Evolutionary conservation across 441 rosid species (phyloP).

Genomic region (Arabidopsis lyrata): DNA sequence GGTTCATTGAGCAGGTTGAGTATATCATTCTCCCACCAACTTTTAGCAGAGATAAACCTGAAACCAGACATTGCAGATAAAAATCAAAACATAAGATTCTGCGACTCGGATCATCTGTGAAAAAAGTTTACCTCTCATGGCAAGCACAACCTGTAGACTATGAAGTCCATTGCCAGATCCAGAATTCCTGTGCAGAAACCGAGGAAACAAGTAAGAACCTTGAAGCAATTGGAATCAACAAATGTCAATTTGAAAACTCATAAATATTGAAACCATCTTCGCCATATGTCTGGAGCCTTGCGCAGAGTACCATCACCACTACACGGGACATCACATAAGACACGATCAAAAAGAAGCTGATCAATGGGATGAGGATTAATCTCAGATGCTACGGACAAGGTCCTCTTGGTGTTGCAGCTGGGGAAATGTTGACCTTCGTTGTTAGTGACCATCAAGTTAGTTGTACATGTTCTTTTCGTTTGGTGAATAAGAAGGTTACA

Average conservation of each 20-base stretch:
- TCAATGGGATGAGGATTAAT: conserved; percentile 40
- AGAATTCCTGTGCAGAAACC: conserved; percentile 60
- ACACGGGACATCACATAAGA: conserved; percentile 96
- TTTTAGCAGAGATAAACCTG: conserved; percentile 84
- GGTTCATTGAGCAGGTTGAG: conserved; percentile 99
- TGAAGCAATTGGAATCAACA: conserved; percentile 5
- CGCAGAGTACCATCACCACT: conserved; percentile 98
- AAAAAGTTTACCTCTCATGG: conserved; percentile 75
- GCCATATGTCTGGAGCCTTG: conserved; percentile 98
- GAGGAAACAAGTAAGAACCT: conserved; percentile 31
- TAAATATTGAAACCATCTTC: conserved; percentile 74
- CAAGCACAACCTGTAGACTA: conserved; percentile 84
- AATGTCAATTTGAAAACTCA: neutral
- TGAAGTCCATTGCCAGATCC: conserved; percentile 96
- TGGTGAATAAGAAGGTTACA: conserved; percentile 98
- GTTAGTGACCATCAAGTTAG: conserved; percentile 93
- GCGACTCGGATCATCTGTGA: neutral
- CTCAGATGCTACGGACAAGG: conserved; percentile 50
- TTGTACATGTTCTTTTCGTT: conserved; percentile 96
- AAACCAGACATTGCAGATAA: conserved; percentile 30
- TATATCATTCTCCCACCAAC: conserved; percentile 98
- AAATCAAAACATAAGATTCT: neutral
- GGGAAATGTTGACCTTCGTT: conserved; percentile 98
- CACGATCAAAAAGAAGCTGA: conserved; percentile 89
- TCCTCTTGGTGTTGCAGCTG: conserved; percentile 63